Evolutionary conservation across 768 basidiomycete species (phyloP).

Genomic region (Boletus subcaerulescens): DNA sequence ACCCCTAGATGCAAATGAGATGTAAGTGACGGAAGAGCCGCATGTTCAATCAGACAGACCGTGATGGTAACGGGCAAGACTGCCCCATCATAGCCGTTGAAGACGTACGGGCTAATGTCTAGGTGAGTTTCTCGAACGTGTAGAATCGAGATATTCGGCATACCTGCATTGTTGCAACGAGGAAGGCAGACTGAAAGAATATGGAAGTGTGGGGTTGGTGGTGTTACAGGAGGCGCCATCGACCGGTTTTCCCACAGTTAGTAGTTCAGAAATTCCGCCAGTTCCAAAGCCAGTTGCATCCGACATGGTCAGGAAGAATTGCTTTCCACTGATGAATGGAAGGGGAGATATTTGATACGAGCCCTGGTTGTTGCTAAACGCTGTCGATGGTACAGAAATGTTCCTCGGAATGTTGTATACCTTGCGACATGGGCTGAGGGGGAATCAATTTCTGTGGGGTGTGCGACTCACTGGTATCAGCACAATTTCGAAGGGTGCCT

Average conservation of each 20-base stretch:
- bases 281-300: conserved; percentile 67
- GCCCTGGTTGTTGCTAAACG: conserved; percentile 53
- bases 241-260: conserved; percentile 47
- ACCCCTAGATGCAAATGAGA: conserved; percentile 37
- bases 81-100: conserved; percentile 45
- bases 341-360: conserved; percentile 47
- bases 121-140: conserved; percentile 3
- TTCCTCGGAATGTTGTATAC: conserved; percentile 52
- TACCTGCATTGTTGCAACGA: conserved; percentile 64
- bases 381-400: conserved; percentile 51
- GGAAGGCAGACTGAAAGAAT: conserved; percentile 47
- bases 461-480: conserved; percentile 49
- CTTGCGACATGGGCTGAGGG: conserved; percentile 32
- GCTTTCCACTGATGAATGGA: conserved; percentile 36
- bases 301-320: conserved; percentile 63
- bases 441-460: not conserved
- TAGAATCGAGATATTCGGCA: conserved; percentile 10
- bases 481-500: conserved; percentile 47
- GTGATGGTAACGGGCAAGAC: conserved; percentile 52
- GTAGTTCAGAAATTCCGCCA: conserved; percentile 53
- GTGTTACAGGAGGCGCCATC: conserved; percentile 48
- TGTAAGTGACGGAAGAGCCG: not conserved
- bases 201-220: conserved; percentile 41
- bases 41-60: conserved; percentile 33
- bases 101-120: conserved; percentile 41